These are phyloP conservation scores for Coemansia sp. DNA, from an alignment of 192 early-diverging fungal species.

Conservation along the genomic window DNA sequence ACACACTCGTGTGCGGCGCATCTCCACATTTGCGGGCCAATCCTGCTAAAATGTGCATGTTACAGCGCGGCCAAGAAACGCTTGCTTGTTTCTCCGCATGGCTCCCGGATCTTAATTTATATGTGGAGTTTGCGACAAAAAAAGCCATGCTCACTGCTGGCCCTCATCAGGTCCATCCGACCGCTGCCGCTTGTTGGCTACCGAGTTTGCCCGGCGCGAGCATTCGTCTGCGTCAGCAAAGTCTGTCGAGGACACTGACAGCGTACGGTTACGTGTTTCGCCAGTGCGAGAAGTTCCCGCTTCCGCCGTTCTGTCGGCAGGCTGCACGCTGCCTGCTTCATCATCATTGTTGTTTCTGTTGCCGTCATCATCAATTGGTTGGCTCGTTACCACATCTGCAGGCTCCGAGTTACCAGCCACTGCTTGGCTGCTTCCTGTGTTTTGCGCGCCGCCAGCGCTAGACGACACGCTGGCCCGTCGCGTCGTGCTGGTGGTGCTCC, in stretches of 20 bases:
- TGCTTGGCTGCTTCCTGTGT: background rate
- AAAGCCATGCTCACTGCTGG: background rate
- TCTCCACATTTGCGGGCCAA: background rate
- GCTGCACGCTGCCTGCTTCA: background rate
- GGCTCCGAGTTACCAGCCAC: background rate
- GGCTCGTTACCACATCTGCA: background rate
- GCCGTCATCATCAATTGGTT: background rate
- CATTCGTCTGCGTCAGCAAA: background rate
- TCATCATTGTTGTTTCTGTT: background rate
- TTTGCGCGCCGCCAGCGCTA: constrained; percentile 1
- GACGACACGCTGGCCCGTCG: constrained; percentile 17
- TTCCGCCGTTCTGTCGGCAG: background rate
- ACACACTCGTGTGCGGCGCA: background rate
- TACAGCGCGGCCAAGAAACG: background rate
- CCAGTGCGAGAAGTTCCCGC: constrained; percentile 14
- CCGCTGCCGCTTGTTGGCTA: constrained; percentile 28
- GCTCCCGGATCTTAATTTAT: background rate
- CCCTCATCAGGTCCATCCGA: background rate
- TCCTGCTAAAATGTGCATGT: background rate
- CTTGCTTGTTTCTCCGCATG: background rate
- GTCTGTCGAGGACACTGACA: background rate
- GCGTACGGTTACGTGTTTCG: constrained; percentile 14
- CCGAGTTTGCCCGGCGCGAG: background rate
- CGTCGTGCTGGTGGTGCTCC: constrained; percentile 21
- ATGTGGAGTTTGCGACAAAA: background rate